Base-by-base conservation (phyloP, 2,329 filamentous ascomycete genomes). In the Phoma sp. region DNA sequence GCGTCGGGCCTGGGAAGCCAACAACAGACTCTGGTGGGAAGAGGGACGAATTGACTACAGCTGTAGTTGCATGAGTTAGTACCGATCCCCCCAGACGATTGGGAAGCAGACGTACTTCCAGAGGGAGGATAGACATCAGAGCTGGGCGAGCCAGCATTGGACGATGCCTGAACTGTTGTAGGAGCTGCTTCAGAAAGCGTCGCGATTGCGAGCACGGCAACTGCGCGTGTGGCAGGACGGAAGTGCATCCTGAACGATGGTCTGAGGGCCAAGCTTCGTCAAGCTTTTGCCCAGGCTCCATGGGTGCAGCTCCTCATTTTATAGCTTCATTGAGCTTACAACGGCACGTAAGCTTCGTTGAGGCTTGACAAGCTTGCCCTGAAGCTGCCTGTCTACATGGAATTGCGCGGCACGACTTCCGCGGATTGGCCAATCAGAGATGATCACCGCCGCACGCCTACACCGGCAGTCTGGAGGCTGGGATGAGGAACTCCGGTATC, bases 1-100 rank as follows among this genome's bases (percentile, higher is more conserved):
- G 67, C n/a, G 67, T 72, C 24, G 68, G 69, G 6, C 69, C 69
- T 38, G 64, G 62, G 38, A 69, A 71, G 32, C 68, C 67, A 7
- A 71, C 60, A 3, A 67, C 54, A 6, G 63, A 65, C 46, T 71
- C 68, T 12, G 68, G 68, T 6, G 67, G 68, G 33, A 70, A 70
- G 9, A 66, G 59, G 3, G 49, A 43, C 9, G 67, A 58, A 31
- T 69, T 64, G 46, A 63, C 68, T 35, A 55, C 51, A 33, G 65
- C 68, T 70, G 49, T 41, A 32, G 15, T 40, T 15, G 48, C 40
- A 17, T 25, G 21, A 46, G 39, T 61, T 25, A 60, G 47, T 41
- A 15, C 25, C 5, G 13, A 29, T 38, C 32, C 3, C 5, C 24
- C 6, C 2, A 51, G 13, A 32, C 9, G 2, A 4, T 15, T 6